Evolutionary conservation across 352 stramenopile species (phyloP).

Genomic region (Pythium myriotylum): DNA sequence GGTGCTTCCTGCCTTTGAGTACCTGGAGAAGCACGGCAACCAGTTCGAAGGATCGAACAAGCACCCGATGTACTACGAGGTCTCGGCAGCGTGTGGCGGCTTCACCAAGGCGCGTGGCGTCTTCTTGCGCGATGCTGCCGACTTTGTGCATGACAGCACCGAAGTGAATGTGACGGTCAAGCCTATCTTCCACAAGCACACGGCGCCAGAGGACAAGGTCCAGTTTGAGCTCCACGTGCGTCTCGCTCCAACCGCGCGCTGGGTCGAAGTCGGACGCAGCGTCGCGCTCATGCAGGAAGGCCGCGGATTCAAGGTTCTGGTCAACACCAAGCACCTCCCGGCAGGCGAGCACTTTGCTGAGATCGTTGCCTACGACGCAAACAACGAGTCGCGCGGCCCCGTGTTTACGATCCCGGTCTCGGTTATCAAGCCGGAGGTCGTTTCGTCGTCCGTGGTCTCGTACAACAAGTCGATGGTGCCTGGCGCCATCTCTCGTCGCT

Average conservation of each 20-base stretch:
- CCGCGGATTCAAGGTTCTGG: slow-evolving; percentile 87
- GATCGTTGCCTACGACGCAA: slow-evolving; percentile 81
- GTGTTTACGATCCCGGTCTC: slow-evolving; percentile 93
- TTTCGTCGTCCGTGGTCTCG: slow-evolving; percentile 30
- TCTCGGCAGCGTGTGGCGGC: slow-evolving; percentile 27
- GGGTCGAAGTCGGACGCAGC: slow-evolving; percentile 86
- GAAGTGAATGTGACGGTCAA: slow-evolving; percentile 87
- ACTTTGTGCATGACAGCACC: slow-evolving; percentile 76
- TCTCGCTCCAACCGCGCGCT: slow-evolving; percentile 79
- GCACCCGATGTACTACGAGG: slow-evolving; percentile 51
- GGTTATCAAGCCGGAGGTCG: slow-evolving; percentile 84
- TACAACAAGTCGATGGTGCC: slow-evolving; percentile 61
- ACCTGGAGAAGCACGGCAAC: slow-evolving; percentile 49
- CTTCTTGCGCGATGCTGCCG: slow-evolving; percentile 77
- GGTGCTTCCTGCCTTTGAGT: slow-evolving; percentile 77
- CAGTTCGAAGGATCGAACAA: slow-evolving; percentile 63
- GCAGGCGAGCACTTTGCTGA: slow-evolving; percentile 86
- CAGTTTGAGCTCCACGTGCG: slow-evolving; percentile 89
- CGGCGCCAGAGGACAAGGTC: slow-evolving; percentile 79
- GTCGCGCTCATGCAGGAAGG: slow-evolving; percentile 89
- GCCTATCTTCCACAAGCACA: slow-evolving; percentile 88
- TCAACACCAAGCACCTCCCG: slow-evolving; percentile 84
- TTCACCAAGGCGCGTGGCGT: slow-evolving; percentile 66
- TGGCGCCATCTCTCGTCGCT: slow-evolving; percentile 76
- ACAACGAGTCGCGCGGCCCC: slow-evolving; percentile 58